phyloP scores from a whole-genome alignment of 2,329 filamentous ascomycete species.

The Clarireedia hainanense region DNA sequence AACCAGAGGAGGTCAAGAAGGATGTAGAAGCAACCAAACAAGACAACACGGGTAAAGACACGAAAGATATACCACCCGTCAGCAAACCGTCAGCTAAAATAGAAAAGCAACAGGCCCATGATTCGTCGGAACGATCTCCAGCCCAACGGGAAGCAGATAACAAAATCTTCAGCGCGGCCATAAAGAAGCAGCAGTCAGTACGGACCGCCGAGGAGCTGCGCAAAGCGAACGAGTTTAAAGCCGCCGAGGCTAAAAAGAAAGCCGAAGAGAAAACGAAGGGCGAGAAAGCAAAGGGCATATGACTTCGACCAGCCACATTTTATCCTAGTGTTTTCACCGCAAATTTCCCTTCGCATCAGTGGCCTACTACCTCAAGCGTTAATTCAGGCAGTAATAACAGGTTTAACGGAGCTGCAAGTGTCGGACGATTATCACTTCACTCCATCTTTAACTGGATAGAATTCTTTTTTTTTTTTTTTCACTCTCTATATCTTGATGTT shows the following conservation, averaged over 20 bases:
- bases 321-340: background rate
- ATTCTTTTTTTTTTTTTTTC: background rate
- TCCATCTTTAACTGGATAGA: no score
- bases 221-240: conserved; percentile 6
- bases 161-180: conserved; percentile 4
- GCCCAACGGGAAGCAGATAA: conserved; percentile 6
- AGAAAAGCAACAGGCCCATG: background rate
- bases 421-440: no score
- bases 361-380: no score
- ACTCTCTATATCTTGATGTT: background rate
- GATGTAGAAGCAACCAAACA: conserved; percentile 13
- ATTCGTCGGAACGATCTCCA: background rate
- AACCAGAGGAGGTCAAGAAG: conserved; percentile 21
- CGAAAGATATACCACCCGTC: background rate
- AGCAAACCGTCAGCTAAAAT: conserved; percentile 6
- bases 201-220: conserved; percentile 9
- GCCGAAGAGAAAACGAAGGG: conserved; percentile 4
- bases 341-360: background rate
- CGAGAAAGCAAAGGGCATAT: background rate
- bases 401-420: no score
- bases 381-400: no score
- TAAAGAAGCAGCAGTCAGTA: conserved; percentile 7
- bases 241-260: conserved; percentile 2
- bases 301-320: background rate
- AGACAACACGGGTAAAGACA: background rate